Base-by-base conservation (phyloP, 208 protist species). In the Trypanosoma conorhini region DNA sequence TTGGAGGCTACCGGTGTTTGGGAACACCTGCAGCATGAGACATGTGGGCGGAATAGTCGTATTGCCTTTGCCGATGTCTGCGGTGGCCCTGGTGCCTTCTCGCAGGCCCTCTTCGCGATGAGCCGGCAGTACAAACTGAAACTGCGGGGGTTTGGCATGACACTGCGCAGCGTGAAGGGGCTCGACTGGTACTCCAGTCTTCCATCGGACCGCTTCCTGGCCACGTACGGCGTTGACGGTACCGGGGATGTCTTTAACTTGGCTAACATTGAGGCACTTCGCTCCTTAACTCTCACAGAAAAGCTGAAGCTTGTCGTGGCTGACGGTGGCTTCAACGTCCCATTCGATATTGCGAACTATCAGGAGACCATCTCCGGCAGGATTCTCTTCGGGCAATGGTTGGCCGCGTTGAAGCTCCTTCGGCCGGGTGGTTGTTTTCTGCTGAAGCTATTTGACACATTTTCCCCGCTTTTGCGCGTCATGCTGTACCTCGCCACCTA, bases 371-470 rank as follows among this genome's bases (percentile, higher is more conserved):
- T 96, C 21, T 96, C 91, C 0, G 74, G 85, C 13, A 90, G 89
- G 40, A 92, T 97, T 65, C 64, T 95, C 40, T 95, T 90, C 72
- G 88, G 80, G 1, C 90, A 97, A 73, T 95, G 89, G 83, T 68
- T 94, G 10, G 52, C 82, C 4, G 90, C 89, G 44, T 66, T 96
- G 50, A 92, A 91, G 68, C 44, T 92, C 44, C 79, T 96, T 17
- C 69, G 72, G 5, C 51, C 31, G 5, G 85, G 88, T 15, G 91
- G 91, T 50, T 93, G 76, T 26, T 90, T 96, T 68, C 81, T 97
- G 30, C 74, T 96, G 70, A 97, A 97, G 77, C 82, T 95, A 7
- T 97, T 96, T 67, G 93, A 97, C 75, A 94, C 88, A 26, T 95
- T 97, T 68, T 86, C 89, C 5, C 86, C 91, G 5, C 68, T 93